Evolutionary conservation across 805 yeast genomes (phyloP), one percentile per base, ranked within the genome.

Genomic region (Wickerhamiella azyma): DNA sequence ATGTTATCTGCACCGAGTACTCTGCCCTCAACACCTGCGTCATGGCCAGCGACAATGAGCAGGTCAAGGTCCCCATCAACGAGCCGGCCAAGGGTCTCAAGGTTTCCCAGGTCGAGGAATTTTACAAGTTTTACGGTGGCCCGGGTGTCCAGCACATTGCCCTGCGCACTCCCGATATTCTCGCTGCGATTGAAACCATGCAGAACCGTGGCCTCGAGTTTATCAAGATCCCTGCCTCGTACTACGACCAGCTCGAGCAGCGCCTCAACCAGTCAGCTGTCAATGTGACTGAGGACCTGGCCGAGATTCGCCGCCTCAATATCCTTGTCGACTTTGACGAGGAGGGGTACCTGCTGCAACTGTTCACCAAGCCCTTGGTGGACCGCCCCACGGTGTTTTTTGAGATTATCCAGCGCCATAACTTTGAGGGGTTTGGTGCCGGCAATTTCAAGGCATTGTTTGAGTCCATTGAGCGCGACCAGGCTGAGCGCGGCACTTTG

Each of bases 61-160:
- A 56, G 35, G 72, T 83, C 52, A 81, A 82, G 59, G 77, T 85
- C 76, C 94, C 94, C 13, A 73, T 85, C 42, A 85, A 84, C 61
- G 94, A 85, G 60, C 94, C 95, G 0, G 89, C 85, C 0, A 59
- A 66, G 41, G 85, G 88, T 1, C 59, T 66, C 37, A 71, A 72
- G 58, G 75, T 69, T 56, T 77, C 88, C 2, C 94, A 85, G 58
- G 79, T 85, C 49, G 94, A 84, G 61, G 95, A 85, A 61, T 85
- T 80, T 58, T 62, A 80, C 51, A 81, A 78, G 44, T 85, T 67
- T 56, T 71, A 83, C 59, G 74, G 74, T 41, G 94, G 94, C 0
- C 81, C 94, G 0, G 94, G 94, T 3, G 74, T 85, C 30, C 94
- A 85, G 63, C 94, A 85, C 57, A 66, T 85, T 55, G 94, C 94